Evolutionary conservation across 768 basidiomycete species (phyloP).

Genomic region (Auricularia auricula-judae): DNA sequence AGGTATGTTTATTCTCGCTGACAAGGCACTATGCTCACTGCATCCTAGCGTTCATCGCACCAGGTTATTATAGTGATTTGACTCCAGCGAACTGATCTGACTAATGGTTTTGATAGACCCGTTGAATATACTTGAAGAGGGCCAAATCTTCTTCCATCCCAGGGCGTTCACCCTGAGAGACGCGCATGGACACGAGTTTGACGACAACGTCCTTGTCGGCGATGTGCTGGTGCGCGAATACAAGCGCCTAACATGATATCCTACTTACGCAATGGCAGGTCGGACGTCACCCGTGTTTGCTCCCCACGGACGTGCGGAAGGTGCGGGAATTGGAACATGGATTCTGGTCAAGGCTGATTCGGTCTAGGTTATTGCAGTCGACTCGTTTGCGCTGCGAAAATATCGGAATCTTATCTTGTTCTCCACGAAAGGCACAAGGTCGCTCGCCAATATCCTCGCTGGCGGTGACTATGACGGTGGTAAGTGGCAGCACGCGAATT

Average conservation of each 20-base stretch:
- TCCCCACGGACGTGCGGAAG: constrained; percentile 64
- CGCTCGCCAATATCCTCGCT: constrained; percentile 36
- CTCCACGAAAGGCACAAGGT: constrained; percentile 38
- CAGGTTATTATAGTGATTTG: constrained; percentile 33
- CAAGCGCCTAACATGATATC: background rate
- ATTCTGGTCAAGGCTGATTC: too few species aligned
- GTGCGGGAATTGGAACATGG: constrained; percentile 19
- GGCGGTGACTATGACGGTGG: background rate
- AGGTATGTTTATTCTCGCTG: background rate
- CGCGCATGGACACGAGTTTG: constrained; percentile 18
- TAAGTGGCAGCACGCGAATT: too few species aligned
- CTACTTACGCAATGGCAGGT: constrained; percentile 18
- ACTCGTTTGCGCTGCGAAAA: constrained; percentile 32
- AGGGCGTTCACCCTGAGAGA: constrained; percentile 20
- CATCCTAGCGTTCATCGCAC: constrained; percentile 51
- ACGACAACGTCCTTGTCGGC: constrained; percentile 37
- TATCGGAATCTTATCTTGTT: constrained; percentile 51
- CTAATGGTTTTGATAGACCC: constrained; percentile 38
- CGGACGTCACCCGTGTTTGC: constrained; percentile 56
- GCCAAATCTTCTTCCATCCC: constrained; percentile 48
- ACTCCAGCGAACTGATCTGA: background rate
- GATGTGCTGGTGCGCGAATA: constrained; percentile 44
- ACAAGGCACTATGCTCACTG: constrained; percentile 19
- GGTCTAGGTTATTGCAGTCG: constrained; percentile 46
- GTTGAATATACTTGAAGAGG: constrained; percentile 44